Evolutionary conservation across 208 protist genomes (phyloP), one percentile per base, ranked within the genome.

Genomic region (Novymonas esmeraldas): DNA sequence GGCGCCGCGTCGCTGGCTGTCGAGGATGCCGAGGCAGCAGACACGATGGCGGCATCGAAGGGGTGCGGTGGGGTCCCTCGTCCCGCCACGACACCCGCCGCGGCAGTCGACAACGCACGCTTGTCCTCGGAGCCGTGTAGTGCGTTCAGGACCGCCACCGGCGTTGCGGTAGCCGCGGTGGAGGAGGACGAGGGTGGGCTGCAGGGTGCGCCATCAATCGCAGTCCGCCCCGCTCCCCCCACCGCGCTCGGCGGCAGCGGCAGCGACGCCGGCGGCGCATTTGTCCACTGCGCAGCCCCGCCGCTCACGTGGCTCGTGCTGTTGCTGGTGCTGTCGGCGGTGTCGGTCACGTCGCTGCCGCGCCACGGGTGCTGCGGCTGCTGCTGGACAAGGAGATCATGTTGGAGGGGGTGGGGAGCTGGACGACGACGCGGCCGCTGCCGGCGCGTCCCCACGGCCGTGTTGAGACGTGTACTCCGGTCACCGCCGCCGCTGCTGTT

Each of bases 401-500:
- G n/a, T n/a, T n/a, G n/a, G n/a, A n/a, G n/a, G n/a, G n/a, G n/a
- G n/a, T n/a, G n/a, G n/a, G n/a, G n/a, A n/a, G n/a, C n/a, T n/a
- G n/a, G n/a, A n/a, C n/a, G n/a, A n/a, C n/a, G n/a, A n/a, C n/a
- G 28, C 51, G 26, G 31, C 7, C 13, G 18, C 29, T 56, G 51
- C 26, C 31, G 26, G n/a, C n/a, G n/a, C 11, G 18, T 4, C 51
- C 20, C 1, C 13, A 20, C 42, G n/a, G 31, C n/a, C 52, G 20
- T 31, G 52, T 44, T 44, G n/a, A 29, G 33, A 16, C 31, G 52
- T 14, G 18, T 10, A 44, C 33, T 42, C 33, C 20, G n/a, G 52
- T 58, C 33, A n/a, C 18, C 22, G 52, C 34, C 33, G 28, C 51
- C 31, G n/a, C 51, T 42, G 51, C 28, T 38, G 51, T 39, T 22